phyloP scores from a whole-genome alignment of 805 yeast species.

The Sugiyamaella qingdaonensis region DNA sequence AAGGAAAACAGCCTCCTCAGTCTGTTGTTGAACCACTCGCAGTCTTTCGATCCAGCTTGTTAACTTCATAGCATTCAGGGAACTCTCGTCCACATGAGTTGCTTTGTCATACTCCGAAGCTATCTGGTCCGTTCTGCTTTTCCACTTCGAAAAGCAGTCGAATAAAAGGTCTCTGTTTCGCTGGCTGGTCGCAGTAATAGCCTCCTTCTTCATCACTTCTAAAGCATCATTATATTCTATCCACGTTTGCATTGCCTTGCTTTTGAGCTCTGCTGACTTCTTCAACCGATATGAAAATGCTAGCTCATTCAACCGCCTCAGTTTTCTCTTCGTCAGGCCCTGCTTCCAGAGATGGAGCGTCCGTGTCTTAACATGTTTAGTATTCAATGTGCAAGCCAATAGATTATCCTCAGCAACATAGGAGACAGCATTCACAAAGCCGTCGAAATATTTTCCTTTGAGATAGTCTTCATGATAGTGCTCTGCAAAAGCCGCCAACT shows the following conservation, averaged over 20 bases:
- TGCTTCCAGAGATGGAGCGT: not conserved
- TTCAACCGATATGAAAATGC: not conserved
- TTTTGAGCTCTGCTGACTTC: not conserved
- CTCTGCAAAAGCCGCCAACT: not conserved
- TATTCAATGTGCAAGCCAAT: not conserved
- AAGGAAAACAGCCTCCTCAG: constrained; percentile 16
- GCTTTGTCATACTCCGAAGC: not conserved
- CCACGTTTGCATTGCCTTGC: not conserved
- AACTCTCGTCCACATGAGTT: not conserved
- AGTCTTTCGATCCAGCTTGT: constrained; percentile 8
- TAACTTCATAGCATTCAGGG: not conserved
- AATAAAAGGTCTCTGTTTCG: not conserved
- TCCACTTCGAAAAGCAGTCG: not conserved
- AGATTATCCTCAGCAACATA: not conserved
- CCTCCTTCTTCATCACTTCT: too few relatives aligned
- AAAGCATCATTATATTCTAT: too few relatives aligned
- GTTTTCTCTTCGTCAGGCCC: not conserved
- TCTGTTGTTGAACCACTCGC: not conserved
- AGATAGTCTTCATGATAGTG: not conserved
- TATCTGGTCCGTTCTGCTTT: not conserved
- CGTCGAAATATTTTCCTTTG: not conserved
- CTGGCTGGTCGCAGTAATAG: too few relatives aligned
- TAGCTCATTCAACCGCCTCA: too few relatives aligned
- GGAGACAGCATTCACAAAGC: not conserved
- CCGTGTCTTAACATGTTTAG: not conserved